Conservation (phyloP, 78 protist genomes). For the Tieghemostelium lacteum region DNA sequence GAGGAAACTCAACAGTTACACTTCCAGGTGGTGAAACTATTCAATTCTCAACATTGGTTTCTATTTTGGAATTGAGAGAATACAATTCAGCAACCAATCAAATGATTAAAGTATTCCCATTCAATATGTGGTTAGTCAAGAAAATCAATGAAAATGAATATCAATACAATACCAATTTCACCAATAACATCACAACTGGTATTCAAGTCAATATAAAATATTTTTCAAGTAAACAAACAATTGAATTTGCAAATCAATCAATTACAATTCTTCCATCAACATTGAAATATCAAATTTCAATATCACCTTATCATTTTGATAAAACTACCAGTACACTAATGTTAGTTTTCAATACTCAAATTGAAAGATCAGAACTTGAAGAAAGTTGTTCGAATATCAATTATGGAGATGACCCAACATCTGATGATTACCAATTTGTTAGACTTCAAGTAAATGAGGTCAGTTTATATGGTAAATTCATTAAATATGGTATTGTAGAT, state of each 20-base stretch:
- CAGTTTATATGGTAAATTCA: neutral
- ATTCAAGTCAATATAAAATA: neutral
- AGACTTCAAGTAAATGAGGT: neutral
- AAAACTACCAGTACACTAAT: neutral
- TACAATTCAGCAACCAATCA: neutral
- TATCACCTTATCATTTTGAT: neutral
- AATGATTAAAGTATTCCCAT: neutral
- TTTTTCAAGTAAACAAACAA: neutral
- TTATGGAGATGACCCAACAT: neutral
- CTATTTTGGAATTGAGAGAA: neutral
- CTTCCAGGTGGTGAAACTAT: neutral
- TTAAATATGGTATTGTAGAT: neutral
- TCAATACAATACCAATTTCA: too few species aligned
- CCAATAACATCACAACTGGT: neutral
- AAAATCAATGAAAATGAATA: neutral
- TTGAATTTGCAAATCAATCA: neutral
- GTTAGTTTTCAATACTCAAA: neutral
- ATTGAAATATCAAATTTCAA: too few species aligned
- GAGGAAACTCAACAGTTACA: neutral
- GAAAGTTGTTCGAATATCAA: neutral
- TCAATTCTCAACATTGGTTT: neutral
- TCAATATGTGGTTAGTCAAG: neutral
- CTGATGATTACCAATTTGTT: neutral
- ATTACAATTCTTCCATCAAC: neutral
- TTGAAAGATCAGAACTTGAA: neutral